Evolutionary conservation across 2,329 filamentous ascomycete species (phyloP), one percentile per base, ranked within the genome.

Genomic region (Herpotrichia juniperi): DNA sequence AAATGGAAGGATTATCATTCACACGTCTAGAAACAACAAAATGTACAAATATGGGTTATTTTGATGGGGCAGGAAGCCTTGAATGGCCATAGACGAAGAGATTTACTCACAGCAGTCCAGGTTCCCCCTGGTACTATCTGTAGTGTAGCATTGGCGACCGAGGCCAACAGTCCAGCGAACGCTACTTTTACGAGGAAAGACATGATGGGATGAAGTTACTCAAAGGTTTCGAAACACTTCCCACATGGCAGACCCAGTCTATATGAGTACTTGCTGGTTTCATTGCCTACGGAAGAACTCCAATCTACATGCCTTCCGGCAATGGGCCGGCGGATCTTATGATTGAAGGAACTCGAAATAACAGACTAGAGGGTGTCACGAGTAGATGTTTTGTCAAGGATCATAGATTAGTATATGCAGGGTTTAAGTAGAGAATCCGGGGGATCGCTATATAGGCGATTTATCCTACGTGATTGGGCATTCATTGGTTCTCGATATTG

Each of bases 81-180:
- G n/a, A n/a, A n/a, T n/a, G n/a, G n/a, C n/a, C n/a, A n/a, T n/a
- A 34, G 16, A 11, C 31, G 31, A 34, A 34, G 21, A 22, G 9
- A 4, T 4, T 22, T 8, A 54, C 64, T 46, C 53, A 71, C 70
- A 8, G 68, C 70, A 9, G 73, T 75, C 72, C 72, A 74, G n/a
- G 73, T 74, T 31, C 65, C 73, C 7, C 73, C 73, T 7, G 73
- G 66, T 2, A 75, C 63, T 26, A 75, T 69, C 50, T 75, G 72
- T 10, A 74, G 60, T n/a, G 70, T 64, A 9, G 71, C 71, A 49
- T 44, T 55, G 7, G 53, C 63, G 2, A 55, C 50, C 1, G 60
- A 57, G n/a, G 56, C 59, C 24, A 69, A 46, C 3, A 68, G 46
- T 50, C 56, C 14, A 57, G 19, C 19, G 37, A 39, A 14, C 19